Percentiles rank a stretch among this genome's conserved stretches.
Conservation (phyloP, 441 rosid species). For the Corymbia calophylla region DNA sequence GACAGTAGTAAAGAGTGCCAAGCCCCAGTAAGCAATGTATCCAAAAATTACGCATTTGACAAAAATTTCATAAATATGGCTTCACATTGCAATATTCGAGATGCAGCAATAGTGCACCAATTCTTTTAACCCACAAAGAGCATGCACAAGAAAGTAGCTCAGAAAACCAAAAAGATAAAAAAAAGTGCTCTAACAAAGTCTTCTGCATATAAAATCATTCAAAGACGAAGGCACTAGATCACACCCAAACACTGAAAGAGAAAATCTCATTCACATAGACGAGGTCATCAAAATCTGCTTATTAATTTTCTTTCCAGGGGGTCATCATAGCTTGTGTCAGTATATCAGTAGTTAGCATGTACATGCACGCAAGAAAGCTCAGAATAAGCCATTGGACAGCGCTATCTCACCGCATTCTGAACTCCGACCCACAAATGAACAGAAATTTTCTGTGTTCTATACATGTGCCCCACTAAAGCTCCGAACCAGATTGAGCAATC, state of each 20-base stretch:
- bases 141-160: background rate
- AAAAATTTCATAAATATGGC: background rate
- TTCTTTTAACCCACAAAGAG: background rate
- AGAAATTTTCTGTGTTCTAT: background rate
- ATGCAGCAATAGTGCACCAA: background rate
- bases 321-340: background rate
- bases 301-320: background rate
- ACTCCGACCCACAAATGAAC: background rate
- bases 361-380: background rate
- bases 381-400: background rate
- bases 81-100: background rate
- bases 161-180: background rate
- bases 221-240: background rate
- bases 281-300: background rate
- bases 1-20: conserved; percentile 2
- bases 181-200: background rate
- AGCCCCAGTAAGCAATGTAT: conserved; percentile 2
- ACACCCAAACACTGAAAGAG: background rate
- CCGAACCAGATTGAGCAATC: background rate
- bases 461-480: background rate
- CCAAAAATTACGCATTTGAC: background rate
- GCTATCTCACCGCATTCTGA: background rate
- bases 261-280: background rate
- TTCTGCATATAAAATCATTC: background rate
- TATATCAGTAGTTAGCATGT: background rate